A percentile compares a stretch with the other conserved stretches of the same genome.
Evolutionary conservation across 2,329 filamentous ascomycete genomes (phyloP).

Genomic region (Aspergillus quadrilineatus): DNA sequence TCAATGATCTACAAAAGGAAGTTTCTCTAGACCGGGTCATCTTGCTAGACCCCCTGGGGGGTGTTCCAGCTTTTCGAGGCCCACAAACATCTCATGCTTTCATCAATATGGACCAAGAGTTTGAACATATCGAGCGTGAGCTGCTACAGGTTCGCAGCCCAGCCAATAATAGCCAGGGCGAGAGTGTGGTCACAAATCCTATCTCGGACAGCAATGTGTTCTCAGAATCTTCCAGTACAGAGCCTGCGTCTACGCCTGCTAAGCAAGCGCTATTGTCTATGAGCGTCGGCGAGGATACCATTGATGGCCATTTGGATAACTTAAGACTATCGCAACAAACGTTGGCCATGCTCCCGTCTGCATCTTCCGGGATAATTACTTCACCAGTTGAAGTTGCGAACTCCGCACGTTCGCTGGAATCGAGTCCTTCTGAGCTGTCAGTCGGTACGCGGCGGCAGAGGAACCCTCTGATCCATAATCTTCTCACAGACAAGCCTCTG

Average conservation of each 20-base stretch:
- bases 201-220: constrained; percentile 43
- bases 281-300: constrained; percentile 19
- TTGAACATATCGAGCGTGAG: constrained; percentile 64
- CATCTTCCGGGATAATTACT: constrained; percentile 84
- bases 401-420: constrained; percentile 41
- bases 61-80: constrained; percentile 67
- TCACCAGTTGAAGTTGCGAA: constrained; percentile 79
- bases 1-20: constrained; percentile 48
- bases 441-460: constrained; percentile 60
- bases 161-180: constrained; percentile 6
- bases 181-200: constrained; percentile 17
- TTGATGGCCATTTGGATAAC: constrained; percentile 64
- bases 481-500: constrained; percentile 90
- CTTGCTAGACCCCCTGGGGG: constrained; percentile 80
- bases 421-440: constrained; percentile 34
- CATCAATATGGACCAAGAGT: constrained; percentile 92
- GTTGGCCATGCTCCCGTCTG: constrained; percentile 73
- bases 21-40: constrained; percentile 80
- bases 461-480: constrained; percentile 92
- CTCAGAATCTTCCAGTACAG: constrained; percentile 42
- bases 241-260: constrained; percentile 26
- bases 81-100: constrained; percentile 72
- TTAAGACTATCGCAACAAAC: constrained; percentile 69
- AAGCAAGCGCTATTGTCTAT: constrained; percentile 13
- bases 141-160: constrained; percentile 45